Evolutionary conservation across 176 grass and related monocot genomes (phyloP).

Genomic region (Aegilops umbellulata): DNA sequence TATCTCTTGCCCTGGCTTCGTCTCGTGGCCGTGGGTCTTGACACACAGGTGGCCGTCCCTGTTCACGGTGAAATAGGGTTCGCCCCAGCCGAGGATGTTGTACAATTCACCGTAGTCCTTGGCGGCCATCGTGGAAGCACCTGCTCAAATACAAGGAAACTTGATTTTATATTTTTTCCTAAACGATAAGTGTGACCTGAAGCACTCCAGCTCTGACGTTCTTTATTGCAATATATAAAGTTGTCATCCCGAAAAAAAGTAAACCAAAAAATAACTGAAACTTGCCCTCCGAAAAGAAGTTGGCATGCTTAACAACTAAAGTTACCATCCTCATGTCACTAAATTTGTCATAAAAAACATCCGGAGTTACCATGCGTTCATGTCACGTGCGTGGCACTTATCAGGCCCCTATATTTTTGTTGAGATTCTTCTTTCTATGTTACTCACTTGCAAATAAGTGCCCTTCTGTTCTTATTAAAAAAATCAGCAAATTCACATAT

Average conservation of each 20-base stretch:
- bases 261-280: too few species aligned
- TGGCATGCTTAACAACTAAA: too few species aligned
- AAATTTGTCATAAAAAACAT: too few species aligned
- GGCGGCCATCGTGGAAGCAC: neutral
- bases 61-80: slow-evolving; percentile 32
- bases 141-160: neutral
- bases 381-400: too few species aligned
- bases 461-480: too few species aligned
- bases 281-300: too few species aligned
- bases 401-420: neutral
- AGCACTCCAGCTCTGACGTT: too few species aligned
- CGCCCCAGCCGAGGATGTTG: slow-evolving; percentile 31
- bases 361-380: too few species aligned
- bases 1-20: neutral
- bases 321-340: too few species aligned
- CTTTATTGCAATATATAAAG: too few species aligned
- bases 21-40: neutral
- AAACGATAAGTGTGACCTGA: too few species aligned
- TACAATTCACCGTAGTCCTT: slow-evolving; percentile 17
- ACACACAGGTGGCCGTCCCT: slow-evolving; percentile 10
- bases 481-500: neutral
- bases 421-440: neutral
- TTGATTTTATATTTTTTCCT: neutral
- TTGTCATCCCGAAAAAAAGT: too few species aligned
- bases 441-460: neutral